Percentiles rank a stretch among this genome's conserved stretches.
phyloP scores from a whole-genome alignment of 352 stramenopile genomes.

The Ophiocytium majus region DNA sequence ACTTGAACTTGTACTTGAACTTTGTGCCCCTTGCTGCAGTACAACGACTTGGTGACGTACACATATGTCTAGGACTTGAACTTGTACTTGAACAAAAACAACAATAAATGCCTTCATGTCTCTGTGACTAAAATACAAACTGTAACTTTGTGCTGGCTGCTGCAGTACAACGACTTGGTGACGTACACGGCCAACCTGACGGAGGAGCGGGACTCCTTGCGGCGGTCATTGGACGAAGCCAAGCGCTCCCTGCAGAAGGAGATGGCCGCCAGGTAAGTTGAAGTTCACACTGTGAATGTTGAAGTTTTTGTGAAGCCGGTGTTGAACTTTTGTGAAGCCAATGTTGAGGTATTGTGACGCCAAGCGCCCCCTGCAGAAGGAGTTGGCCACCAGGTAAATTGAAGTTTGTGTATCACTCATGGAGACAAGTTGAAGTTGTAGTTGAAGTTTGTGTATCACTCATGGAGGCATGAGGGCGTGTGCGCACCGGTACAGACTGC shows the following conservation, averaged over 20 bases:
- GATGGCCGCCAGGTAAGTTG: conserved; percentile 38
- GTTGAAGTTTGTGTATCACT: background rate
- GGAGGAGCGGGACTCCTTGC: conserved; percentile 41
- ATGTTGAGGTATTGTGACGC: background rate
- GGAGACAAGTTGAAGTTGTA: background rate
- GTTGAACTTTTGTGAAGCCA: too few species aligned
- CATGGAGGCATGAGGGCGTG: background rate
- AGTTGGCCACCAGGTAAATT: background rate
- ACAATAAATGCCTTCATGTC: too few species aligned
- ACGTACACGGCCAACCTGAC: conserved; percentile 52
- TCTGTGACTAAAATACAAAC: too few species aligned
- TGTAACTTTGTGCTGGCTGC: background rate
- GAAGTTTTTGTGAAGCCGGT: too few species aligned
- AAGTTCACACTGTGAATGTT: background rate
- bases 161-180: conserved; percentile 32
- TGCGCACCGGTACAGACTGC: background rate
- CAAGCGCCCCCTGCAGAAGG: background rate
- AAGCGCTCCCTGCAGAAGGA: conserved; percentile 47
- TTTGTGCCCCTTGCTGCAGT: too few species aligned
- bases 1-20: too few species aligned
- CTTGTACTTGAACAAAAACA: too few species aligned
- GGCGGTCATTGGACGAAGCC: conserved; percentile 33
- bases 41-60: too few species aligned
- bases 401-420: background rate
- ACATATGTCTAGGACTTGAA: too few species aligned